A percentile compares a stretch with the other conserved stretches of the same genome.
phyloP scores from a whole-genome alignment of 768 basidiomycete genomes.

The Termitomyces sp. region DNA sequence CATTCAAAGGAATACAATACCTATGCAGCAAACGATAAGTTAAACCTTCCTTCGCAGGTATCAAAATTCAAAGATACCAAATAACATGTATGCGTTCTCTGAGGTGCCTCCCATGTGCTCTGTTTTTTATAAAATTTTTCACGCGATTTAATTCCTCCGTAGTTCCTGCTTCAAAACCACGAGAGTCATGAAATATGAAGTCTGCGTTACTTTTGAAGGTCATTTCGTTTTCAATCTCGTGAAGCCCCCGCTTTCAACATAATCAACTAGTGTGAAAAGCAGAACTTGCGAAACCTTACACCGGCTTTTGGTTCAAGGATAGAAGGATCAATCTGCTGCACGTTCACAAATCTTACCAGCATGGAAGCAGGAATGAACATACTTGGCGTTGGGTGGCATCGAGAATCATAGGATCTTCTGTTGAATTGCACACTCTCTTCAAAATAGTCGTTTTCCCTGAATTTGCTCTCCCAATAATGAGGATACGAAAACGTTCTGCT shows the following conservation, averaged over 20 bases:
- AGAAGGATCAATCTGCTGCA: background rate
- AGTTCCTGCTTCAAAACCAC: conserved; percentile 15
- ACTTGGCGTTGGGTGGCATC: conserved; percentile 17
- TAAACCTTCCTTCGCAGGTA: background rate
- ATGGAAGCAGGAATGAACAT: background rate
- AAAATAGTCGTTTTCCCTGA: conserved; percentile 37
- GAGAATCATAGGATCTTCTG: conserved; percentile 24
- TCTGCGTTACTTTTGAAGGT: conserved; percentile 7
- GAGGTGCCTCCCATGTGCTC: background rate
- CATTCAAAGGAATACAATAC: conserved; percentile 13
- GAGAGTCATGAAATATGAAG: conserved; percentile 12
- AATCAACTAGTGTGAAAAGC: background rate
- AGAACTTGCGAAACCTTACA: background rate
- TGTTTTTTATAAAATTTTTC: conserved; percentile 5
- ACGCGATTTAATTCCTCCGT: conserved; percentile 2
- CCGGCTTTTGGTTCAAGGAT: background rate
- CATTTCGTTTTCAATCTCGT: conserved; percentile 11
- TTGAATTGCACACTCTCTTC: conserved; percentile 29
- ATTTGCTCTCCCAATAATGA: conserved; percentile 35
- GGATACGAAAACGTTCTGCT: conserved; percentile 28
- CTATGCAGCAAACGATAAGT: background rate
- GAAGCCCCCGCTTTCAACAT: conserved; percentile 5
- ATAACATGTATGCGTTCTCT: conserved; percentile 14
- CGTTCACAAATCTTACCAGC: background rate
- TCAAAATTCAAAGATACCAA: conserved; percentile 2